Conservation (phyloP, 176 grass and related monocot genomes). For the Rhynchospora breviuscula region DNA sequence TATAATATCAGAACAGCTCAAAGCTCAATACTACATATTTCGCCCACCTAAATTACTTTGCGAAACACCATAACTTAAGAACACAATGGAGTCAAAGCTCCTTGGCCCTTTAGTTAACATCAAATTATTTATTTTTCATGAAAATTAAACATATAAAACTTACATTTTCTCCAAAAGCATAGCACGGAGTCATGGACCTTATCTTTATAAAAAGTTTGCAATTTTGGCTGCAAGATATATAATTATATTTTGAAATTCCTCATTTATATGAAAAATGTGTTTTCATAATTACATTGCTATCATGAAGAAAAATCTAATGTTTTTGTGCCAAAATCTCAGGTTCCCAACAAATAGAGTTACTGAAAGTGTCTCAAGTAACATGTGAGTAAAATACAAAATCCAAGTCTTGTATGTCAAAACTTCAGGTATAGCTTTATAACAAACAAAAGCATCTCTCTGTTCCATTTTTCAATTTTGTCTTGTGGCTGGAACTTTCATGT, state of each 20-base stretch:
- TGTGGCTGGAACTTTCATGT: background rate
- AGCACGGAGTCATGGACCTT: no score
- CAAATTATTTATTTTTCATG: background rate
- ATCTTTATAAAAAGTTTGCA: no score
- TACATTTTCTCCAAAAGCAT: no score
- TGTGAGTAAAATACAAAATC: background rate
- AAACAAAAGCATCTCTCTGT: background rate
- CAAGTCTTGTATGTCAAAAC: background rate
- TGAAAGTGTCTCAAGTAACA: no score
- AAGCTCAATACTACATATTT: background rate
- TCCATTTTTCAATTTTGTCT: background rate
- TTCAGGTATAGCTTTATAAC: background rate
- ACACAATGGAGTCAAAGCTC: background rate
- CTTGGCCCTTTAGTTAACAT: background rate
- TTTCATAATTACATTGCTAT: no score
- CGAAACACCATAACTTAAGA: background rate
- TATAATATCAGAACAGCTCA: background rate
- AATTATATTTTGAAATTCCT: no score
- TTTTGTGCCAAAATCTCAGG: no score
- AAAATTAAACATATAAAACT: no score
- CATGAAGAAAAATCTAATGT: no score
- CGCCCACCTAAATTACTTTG: background rate
- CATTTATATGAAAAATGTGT: no score
- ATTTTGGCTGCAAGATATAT: no score
- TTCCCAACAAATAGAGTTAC: no score